A percentile compares a stretch with the other conserved stretches of the same genome.
phyloP scores from a whole-genome alignment of 139 green algal species.

The Coelastrella sp. region DNA sequence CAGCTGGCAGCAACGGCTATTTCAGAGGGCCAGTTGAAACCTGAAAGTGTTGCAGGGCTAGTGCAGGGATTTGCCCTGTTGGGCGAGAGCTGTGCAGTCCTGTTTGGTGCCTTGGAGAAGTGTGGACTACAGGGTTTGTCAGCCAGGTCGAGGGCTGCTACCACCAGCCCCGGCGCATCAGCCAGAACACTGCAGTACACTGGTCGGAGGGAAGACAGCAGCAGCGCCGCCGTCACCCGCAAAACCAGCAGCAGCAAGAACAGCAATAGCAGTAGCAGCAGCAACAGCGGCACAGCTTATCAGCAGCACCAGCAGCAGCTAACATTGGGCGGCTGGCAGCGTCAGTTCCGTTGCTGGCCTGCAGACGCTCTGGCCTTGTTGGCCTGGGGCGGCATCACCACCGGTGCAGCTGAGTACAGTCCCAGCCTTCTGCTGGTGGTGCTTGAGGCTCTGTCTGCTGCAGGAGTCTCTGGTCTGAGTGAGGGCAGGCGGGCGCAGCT shows the following conservation, averaged over 20 bases:
- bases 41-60: slow-evolving; percentile 13
- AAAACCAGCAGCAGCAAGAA: neutral
- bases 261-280: neutral
- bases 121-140: neutral
- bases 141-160: neutral
- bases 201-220: neutral
- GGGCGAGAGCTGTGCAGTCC: neutral
- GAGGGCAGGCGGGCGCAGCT: neutral
- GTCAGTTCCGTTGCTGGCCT: neutral
- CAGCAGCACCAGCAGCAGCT: neutral
- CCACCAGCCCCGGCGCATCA: too few relatives aligned
- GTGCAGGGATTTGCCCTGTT: slow-evolving; percentile 33
- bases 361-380: slow-evolving; percentile 28
- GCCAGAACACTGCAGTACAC: neutral
- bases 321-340: neutral
- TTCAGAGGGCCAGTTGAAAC: neutral
- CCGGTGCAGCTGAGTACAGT: neutral
- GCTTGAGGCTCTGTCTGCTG: neutral
- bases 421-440: neutral
- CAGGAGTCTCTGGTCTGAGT: neutral
- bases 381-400: neutral
- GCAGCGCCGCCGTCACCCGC: neutral
- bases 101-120: slow-evolving; percentile 3
- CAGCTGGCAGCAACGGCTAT: slow-evolving; percentile 6
- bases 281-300: neutral